Evolutionary conservation across 306 rosid species (phyloP), one percentile per base, ranked within the genome.

Genomic region (Rosa persica): DNA sequence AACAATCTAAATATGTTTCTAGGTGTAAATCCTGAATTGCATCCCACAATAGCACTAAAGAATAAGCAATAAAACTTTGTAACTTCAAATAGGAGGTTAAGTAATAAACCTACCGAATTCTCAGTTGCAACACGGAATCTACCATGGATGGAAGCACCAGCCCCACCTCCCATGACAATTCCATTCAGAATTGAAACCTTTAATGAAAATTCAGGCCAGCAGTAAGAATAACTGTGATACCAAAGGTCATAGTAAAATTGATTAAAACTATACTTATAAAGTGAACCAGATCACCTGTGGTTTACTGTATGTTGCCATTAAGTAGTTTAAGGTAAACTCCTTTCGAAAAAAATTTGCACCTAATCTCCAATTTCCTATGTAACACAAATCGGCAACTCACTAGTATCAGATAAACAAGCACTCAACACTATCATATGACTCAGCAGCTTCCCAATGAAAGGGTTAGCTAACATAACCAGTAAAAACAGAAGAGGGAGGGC

Each of bases 161-260:
- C 97, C 22, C 98, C 98, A 86, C 98, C 98, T 79, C 98, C 98
- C 98, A 95, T 92, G 73, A 95, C 98, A 64, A 91, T 89, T 79
- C 98, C 98, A 74, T 95, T 76, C 70, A 92, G 95, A 76, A 95
- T 86, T 77, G 98, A 95, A 87, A 95, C 95, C 98, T 95, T 71
- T 71, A 85, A 80, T 27, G 40, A 78, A 55, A 55, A 76, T 83
- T 80, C 57, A 73, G 23, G 75, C 44, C 58, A 55, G 73, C 42
- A 49, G 75, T 83, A 54, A 82, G 52, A n/a, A 34, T 22, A 51
- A 8, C 30, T 23, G 22, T 10, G 62, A 22, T 19, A 54, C 22
- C 54, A 48, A 57, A 70, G 40, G 46, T 54, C 19, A 49, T 22
- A 62, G 46, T 43, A 51, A 46, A 43, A 30, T 58, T 60, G 70